Evolutionary conservation across 164 flowering plant genomes (phyloP), one percentile per base, ranked within the genome.

Genomic region (Malania oleifera): DNA sequence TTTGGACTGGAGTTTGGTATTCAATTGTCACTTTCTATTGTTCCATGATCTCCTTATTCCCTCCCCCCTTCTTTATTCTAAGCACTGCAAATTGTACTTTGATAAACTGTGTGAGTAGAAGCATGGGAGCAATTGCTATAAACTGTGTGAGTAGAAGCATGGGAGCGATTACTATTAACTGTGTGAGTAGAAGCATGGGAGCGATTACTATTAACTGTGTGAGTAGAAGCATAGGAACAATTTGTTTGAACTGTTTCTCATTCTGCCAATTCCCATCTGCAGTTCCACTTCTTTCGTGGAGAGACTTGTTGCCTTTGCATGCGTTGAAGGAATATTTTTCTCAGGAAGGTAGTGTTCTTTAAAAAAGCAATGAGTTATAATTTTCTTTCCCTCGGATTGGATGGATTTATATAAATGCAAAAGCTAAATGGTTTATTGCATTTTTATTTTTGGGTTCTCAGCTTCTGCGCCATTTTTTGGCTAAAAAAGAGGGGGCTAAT

Each of bases 391-490:
- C 12, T 44, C 20, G 34, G 14, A 10, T 3, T 39, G 17, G 43
- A 17, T 39, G 43, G 43, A 39, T 39, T n/a, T n/a, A 3, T 39
- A 39, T 39, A 14, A 31, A 31, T 9, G 9, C 5, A 4, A 5
- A 31, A 31, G 5, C 25, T 25, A 31, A 24, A 23, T 14, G 15
- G 13, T 38, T 57, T 10, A 35, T 18, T 31, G 29, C 24, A 24
- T 37, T 47, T n/a, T 34, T 38, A 55, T 57, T 1, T 7, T 22
- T 52, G 18, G 43, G 27, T 47, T 66, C 35, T 58, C 85, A 87
- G 97, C 70, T 90, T 90, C 63, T 90, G 95, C 63, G 84, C 95
- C 58, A 84, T 86, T 59, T 89, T 86, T 64, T 89, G 96, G 96
- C 82, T 89, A 20, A 89, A 89, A 55, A 89, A 89, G 77, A 74